These are phyloP conservation scores for Kwoniella sp. DNA, from an alignment of 768 basidiomycete species.

Conservation along the genomic window DNA sequence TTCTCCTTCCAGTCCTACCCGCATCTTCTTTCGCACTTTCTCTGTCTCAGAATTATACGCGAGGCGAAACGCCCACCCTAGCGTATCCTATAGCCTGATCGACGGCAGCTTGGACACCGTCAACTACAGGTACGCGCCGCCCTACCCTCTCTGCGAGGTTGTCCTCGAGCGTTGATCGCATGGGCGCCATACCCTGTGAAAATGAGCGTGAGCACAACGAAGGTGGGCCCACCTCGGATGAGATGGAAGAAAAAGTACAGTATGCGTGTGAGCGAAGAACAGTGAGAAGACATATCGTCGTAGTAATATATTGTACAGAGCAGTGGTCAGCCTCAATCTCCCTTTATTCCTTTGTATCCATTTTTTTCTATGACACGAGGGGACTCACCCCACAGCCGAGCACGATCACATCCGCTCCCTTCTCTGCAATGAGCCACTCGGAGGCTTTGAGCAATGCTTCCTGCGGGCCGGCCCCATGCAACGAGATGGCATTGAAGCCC, in stretches of 20 bases:
- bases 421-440: constrained; percentile 4
- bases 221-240: not conserved
- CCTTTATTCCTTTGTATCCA: too few species aligned
- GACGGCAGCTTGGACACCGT: constrained; percentile 26
- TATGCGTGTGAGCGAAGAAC: not conserved
- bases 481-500: constrained; percentile 28
- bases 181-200: constrained; percentile 25
- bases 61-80: constrained; percentile 10
- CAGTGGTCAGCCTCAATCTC: too few species aligned
- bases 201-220: too few species aligned
- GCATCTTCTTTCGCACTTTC: too few species aligned
- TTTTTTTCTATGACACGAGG: too few species aligned
- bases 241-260: not conserved
- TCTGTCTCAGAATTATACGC: too few species aligned
- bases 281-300: not conserved
- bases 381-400: constrained; percentile 28
- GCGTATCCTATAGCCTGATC: constrained; percentile 15
- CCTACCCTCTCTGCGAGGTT: constrained; percentile 8
- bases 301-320: too few species aligned
- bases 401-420: constrained; percentile 26
- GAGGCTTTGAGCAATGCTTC: constrained; percentile 18
- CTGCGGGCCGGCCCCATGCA: constrained; percentile 23
- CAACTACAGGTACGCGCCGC: constrained; percentile 18
- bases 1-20: too few species aligned
- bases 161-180: constrained; percentile 15